phyloP scores from a whole-genome alignment of 2,329 filamentous ascomycete species.

The Stemphylium beticola region DNA sequence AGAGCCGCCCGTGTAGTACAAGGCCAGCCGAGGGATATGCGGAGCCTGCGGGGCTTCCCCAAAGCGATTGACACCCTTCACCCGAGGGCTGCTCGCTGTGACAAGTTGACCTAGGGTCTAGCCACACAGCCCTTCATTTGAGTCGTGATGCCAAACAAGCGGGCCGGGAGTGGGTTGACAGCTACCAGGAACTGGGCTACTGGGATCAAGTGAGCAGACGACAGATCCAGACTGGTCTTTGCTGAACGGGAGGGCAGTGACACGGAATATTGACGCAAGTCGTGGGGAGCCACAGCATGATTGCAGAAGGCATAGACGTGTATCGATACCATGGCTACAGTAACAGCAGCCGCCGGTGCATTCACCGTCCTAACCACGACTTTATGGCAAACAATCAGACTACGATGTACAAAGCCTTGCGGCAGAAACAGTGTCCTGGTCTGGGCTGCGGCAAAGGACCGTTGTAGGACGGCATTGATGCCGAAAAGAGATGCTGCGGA shows the following conservation, averaged over 20 bases:
- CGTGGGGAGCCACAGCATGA: constrained; percentile 10
- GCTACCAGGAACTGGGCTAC: constrained; percentile 13
- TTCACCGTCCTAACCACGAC: not conserved
- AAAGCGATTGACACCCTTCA: not conserved
- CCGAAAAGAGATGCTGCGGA: constrained; percentile 2
- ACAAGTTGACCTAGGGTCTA: not conserved
- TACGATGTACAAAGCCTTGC: not conserved
- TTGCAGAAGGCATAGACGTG: not conserved
- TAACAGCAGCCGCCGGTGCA: not conserved
- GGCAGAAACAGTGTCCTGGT: not conserved
- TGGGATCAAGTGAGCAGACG: constrained; percentile 3
- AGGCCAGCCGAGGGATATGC: not conserved
- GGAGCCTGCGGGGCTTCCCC: not conserved
- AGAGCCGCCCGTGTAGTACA: constrained; percentile 17
- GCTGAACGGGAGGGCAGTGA: not conserved
- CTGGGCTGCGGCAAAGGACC: not conserved
- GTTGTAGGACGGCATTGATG: not conserved
- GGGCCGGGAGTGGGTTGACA: constrained; percentile 10
- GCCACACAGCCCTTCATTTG: constrained; percentile 2
- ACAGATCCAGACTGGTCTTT: not conserved
- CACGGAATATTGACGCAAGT: constrained; percentile 3
- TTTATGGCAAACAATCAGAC: not conserved
- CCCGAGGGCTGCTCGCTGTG: too few relatives aligned
- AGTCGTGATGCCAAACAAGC: constrained; percentile 8
- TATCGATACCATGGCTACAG: constrained; percentile 4